Evolutionary conservation across 495 filamentous ascomycete species (phyloP).

Genomic region (Corynascus novoguineensis): DNA sequence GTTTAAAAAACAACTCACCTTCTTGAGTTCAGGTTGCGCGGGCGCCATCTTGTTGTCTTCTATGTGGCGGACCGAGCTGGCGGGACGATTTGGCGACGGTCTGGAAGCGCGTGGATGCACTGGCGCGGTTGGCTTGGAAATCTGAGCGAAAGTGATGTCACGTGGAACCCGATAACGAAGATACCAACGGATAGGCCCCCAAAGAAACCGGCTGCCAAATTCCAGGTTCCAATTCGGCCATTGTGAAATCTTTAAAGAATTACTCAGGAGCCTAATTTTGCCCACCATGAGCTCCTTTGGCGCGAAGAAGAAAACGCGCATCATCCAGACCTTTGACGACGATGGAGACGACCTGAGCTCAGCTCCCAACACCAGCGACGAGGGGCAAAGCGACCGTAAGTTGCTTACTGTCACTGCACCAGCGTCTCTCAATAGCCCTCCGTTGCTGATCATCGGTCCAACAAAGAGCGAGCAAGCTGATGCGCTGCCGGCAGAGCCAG

Average conservation of each 20-base stretch:
- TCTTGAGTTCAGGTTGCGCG: slow-evolving; percentile 98
- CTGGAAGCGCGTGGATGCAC: slow-evolving; percentile 8
- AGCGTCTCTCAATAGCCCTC: slow-evolving; percentile 13
- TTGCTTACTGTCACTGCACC: slow-evolving; percentile 2
- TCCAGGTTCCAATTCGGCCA: neutral
- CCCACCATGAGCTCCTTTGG: slow-evolving; percentile 57
- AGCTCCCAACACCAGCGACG: slow-evolving; percentile 28
- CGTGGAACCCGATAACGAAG: slow-evolving; percentile 16
- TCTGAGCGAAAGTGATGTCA: slow-evolving; percentile 16
- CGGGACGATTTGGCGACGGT: slow-evolving; percentile 14
- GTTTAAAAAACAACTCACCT: slow-evolving; percentile 50
- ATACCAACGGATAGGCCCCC: neutral
- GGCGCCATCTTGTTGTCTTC: slow-evolving; percentile 72
- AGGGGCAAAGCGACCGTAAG: slow-evolving; percentile 34
- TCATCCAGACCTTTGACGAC: slow-evolving; percentile 64
- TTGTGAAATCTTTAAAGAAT: neutral
- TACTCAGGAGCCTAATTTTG: neutral
- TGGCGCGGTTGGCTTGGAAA: neutral
- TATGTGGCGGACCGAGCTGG: slow-evolving; percentile 6
- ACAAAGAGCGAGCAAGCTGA: slow-evolving; percentile 35
- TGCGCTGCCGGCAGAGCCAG: slow-evolving; percentile 29
- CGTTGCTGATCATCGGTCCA: slow-evolving; percentile 26
- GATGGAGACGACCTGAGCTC: slow-evolving; percentile 31
- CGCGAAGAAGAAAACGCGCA: slow-evolving; percentile 66
- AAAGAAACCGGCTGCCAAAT: neutral